These are phyloP conservation scores for Candida bentonensis DNA, from an alignment of 805 yeast genomes.

Conservation along the genomic window DNA sequence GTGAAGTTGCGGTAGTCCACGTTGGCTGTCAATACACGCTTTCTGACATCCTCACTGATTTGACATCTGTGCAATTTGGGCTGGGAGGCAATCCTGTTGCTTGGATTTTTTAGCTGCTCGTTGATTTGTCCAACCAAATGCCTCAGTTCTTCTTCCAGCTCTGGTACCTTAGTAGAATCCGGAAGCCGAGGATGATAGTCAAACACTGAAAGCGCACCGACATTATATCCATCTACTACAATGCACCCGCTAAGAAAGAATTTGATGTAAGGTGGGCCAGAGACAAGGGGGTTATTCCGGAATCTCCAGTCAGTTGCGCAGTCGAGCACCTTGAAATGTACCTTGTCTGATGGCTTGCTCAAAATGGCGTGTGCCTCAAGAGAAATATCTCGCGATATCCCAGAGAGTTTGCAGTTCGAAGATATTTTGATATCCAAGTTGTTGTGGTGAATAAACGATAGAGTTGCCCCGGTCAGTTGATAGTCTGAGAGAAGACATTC, in stretches of 20 bases:
- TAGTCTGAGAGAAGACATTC: background rate
- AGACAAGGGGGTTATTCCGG: slow-evolving; percentile 45
- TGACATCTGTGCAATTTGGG: no score
- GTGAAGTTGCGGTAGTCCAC: background rate
- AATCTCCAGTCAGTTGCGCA: slow-evolving; percentile 63
- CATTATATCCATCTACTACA: slow-evolving; percentile 25
- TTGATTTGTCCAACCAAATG: slow-evolving; percentile 6
- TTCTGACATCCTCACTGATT: no score
- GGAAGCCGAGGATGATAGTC: slow-evolving; percentile 24
- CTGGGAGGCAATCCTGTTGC: background rate
- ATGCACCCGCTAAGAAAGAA: slow-evolving; percentile 59
- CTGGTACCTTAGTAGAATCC: slow-evolving; percentile 4
- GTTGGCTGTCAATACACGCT: background rate
- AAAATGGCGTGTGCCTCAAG: slow-evolving; percentile 53
- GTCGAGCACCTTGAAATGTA: slow-evolving; percentile 39
- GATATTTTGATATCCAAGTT: background rate
- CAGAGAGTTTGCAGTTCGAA: background rate
- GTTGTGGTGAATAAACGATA: background rate
- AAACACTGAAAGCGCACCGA: slow-evolving; percentile 49
- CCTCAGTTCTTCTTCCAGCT: slow-evolving; percentile 8
- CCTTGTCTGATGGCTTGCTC: slow-evolving; percentile 12
- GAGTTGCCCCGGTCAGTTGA: background rate
- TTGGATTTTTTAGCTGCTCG: background rate
- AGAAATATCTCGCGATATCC: slow-evolving; percentile 29
- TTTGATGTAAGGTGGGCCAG: slow-evolving; percentile 41